Evolutionary conservation across 352 stramenopile species (phyloP).

Genomic region (Phytophthora kernoviae): DNA sequence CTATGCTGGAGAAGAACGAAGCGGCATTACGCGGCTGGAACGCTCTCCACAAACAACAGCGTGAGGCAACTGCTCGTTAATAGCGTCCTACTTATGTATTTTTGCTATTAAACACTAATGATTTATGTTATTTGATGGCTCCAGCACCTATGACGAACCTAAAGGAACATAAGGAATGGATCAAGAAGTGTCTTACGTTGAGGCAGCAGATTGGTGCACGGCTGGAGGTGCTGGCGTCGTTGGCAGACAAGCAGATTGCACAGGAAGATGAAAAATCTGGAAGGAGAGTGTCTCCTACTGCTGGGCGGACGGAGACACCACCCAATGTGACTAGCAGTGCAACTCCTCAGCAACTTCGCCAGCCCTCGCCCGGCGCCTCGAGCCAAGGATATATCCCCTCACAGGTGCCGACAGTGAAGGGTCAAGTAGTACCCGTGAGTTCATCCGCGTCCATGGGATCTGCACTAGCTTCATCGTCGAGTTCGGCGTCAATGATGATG

Average conservation of each 20-base stretch:
- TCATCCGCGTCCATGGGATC: constrained; percentile 11
- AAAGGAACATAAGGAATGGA: constrained; percentile 78
- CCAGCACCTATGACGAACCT: constrained; percentile 54
- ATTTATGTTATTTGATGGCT: constrained; percentile 3
- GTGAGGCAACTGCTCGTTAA: constrained; percentile 33
- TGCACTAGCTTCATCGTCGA: constrained; percentile 1
- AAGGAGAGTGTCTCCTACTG: constrained; percentile 6
- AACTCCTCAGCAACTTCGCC: constrained; percentile 6
- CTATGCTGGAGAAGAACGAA: constrained; percentile 90
- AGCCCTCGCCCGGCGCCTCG: constrained; percentile 2
- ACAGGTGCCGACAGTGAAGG: constrained; percentile 22
- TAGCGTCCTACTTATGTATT: neutral
- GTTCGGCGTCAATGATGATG: constrained; percentile 24
- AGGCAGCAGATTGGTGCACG: constrained; percentile 76
- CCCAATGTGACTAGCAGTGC: constrained; percentile 8
- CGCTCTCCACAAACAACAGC: constrained; percentile 71
- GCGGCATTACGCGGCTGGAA: constrained; percentile 75
- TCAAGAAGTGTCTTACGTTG: constrained; percentile 60
- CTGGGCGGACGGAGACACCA: constrained; percentile 6
- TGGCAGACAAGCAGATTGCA: constrained; percentile 83
- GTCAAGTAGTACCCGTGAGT: constrained; percentile 12
- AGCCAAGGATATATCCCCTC: constrained; percentile 11
- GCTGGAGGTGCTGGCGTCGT: constrained; percentile 74
- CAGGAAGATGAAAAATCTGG: constrained; percentile 52
- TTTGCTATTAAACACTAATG: constrained; percentile 2